These are phyloP conservation scores for Durio zibethinus DNA, from an alignment of 345 rosid species.

Conservation along the genomic window DNA sequence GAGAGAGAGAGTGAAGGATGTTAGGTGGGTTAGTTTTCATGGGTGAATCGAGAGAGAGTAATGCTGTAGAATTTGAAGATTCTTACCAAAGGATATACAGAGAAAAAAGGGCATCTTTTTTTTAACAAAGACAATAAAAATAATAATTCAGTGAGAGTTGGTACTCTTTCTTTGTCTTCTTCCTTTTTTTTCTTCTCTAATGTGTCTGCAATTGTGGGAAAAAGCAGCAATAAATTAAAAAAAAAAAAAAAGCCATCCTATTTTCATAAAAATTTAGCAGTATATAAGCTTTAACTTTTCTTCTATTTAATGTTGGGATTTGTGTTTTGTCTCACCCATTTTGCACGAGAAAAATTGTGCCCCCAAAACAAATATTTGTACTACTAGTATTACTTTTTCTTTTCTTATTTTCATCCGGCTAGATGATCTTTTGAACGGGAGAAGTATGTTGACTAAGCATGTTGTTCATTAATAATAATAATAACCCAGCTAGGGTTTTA, in stretches of 20 bases:
- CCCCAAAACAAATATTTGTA: background rate
- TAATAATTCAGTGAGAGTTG: background rate
- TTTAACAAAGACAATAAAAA: background rate
- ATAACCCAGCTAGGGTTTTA: background rate
- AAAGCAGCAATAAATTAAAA: background rate
- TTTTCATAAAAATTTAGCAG: background rate
- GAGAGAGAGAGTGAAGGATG: background rate
- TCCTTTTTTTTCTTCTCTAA: background rate
- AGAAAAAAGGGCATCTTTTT: background rate
- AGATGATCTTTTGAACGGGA: background rate
- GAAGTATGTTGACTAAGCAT: background rate
- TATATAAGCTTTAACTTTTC: background rate
- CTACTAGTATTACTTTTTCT: background rate
- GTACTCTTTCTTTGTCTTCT: background rate
- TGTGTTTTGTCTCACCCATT: constrained; percentile 25
- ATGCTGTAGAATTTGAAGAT: constrained; percentile 8
- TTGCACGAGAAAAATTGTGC: background rate
- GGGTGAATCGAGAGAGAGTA: background rate
- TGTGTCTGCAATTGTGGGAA: background rate
- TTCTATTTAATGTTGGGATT: constrained; percentile 28
- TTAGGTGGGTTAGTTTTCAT: constrained; percentile 18
- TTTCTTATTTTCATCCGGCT: background rate
- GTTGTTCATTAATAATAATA: too few species aligned
- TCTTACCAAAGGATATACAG: background rate
- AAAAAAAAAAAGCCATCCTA: background rate